Evolutionary conservation across 169 alveolate species (phyloP).

Genomic region (Plasmodium falciparum): DNA sequence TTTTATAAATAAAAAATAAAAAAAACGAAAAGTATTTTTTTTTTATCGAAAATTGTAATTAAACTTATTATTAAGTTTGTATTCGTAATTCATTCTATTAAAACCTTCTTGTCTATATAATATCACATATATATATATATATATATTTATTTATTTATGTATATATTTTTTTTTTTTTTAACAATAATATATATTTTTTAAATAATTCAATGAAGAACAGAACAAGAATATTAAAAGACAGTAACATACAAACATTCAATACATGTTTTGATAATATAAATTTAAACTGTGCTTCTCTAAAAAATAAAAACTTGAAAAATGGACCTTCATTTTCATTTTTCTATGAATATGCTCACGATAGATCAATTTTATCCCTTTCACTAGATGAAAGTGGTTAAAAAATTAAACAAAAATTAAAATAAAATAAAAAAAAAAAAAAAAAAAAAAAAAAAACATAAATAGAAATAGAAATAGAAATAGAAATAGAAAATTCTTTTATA

Average conservation of each 20-base stretch:
- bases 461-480: background rate
- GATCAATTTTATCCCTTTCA: constrained; percentile 58
- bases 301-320: constrained; percentile 48
- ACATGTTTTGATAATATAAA: constrained; percentile 70
- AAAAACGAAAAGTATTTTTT: background rate
- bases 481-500: background rate
- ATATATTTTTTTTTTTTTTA: background rate
- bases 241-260: constrained; percentile 49
- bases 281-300: constrained; percentile 41
- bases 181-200: background rate
- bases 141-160: background rate
- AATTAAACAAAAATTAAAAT: background rate
- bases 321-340: constrained; percentile 72
- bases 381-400: constrained; percentile 71
- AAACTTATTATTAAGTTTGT: background rate
- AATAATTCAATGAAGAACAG: constrained; percentile 27
- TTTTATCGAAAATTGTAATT: background rate
- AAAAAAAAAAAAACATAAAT: background rate
- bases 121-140: no score
- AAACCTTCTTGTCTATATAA: background rate
- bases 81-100: constrained; percentile 2
- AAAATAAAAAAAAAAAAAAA: background rate
- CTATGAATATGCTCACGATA: constrained; percentile 74
- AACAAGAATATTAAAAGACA: constrained; percentile 10
- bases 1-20: background rate